Evolutionary conservation across 1,284 basidiomycete genomes (phyloP), one percentile per base, ranked within the genome.

Genomic region (Athelia sp.): DNA sequence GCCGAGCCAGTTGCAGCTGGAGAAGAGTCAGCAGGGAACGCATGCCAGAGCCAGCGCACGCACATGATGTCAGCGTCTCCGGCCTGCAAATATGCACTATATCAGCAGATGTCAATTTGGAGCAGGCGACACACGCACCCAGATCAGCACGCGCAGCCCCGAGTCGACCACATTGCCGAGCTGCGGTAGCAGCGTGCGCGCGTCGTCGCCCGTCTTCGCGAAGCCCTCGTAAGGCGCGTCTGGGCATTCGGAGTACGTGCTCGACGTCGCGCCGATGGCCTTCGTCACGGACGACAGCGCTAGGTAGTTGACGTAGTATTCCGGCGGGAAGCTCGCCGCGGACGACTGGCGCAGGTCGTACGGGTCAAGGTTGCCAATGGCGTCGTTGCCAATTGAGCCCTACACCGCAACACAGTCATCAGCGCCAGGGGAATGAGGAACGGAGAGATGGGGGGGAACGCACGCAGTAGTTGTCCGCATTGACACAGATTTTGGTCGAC

Each of bases 31-130:
- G 8, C 40, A 46, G 44, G 3, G 35, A 23, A 17, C 42, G 3
- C 18, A 9, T 45, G 4, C 11, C 21, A 23, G 42, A 3, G 36
- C 15, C 13, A 6, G 36, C 8, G 9, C 36, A 60, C 68, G 45
- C 48, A 82, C 81, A 74, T 80, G 58, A 84, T 82, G 56, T 84
- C 82, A 35, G 79, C 73, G 54, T 84, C 82, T 14, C 82, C 82
- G 36, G 79, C 80, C 81, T 84, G 40, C 15, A 40, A 17, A 21
- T 40, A 40, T 8, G 19, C 9, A 40, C n/a, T n/a, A 6, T 17
- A n/a, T n/a, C 8, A 40, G n/a, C 15, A n/a, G 36, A 6, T 8
- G 29, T n/a, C 36, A 4, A n/a, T n/a, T 15, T 10, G n/a, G 23
- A 19, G 36, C 2, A 2, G 14, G 1, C 2, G 19, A 36, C 10